A percentile compares a stretch with the other conserved stretches of the same genome.
These are phyloP conservation scores for Penicillium subrubescens DNA, from an alignment of 495 filamentous ascomycete species.

Conservation along the genomic window DNA sequence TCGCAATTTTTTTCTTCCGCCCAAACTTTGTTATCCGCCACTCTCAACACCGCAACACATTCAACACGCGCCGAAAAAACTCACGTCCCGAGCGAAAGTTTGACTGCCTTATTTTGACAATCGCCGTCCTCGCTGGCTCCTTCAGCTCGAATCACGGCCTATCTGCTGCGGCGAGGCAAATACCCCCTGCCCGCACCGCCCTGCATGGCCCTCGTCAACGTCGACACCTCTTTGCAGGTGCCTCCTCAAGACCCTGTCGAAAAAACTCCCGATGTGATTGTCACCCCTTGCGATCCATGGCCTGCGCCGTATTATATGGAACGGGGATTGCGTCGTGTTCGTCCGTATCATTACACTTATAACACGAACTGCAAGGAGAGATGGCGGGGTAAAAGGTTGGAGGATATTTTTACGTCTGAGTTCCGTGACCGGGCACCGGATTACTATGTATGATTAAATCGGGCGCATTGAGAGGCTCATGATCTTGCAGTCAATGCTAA, in stretches of 20 bases:
- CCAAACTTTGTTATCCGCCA: conserved; percentile 16
- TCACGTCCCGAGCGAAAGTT: not conserved
- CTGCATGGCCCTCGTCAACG: conserved; percentile 58
- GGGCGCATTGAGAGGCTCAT: not conserved
- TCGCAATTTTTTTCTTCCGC: conserved; percentile 20
- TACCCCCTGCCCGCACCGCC: conserved; percentile 41
- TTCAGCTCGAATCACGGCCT: conserved; percentile 59
- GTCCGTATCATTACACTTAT: conserved; percentile 92
- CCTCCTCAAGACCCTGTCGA: conserved; percentile 36
- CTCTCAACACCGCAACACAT: not conserved
- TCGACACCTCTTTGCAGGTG: conserved; percentile 39
- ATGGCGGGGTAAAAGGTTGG: conserved; percentile 73
- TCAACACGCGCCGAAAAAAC: not conserved
- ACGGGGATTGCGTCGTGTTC: conserved; percentile 75
- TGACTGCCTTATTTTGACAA: not conserved
- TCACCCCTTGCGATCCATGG: conserved; percentile 67
- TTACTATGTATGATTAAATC: conserved; percentile 69
- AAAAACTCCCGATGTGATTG: conserved; percentile 55
- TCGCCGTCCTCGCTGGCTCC: conserved; percentile 53
- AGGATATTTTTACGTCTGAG: conserved; percentile 82
- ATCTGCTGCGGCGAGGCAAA: conserved; percentile 58
- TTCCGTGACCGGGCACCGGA: conserved; percentile 76
- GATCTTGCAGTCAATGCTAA: conserved; percentile 7
- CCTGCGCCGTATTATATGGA: conserved; percentile 75
- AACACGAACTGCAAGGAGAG: conserved; percentile 91